phyloP scores from a whole-genome alignment of 257 asterid species.

The Solanum sparsipilum region DNA sequence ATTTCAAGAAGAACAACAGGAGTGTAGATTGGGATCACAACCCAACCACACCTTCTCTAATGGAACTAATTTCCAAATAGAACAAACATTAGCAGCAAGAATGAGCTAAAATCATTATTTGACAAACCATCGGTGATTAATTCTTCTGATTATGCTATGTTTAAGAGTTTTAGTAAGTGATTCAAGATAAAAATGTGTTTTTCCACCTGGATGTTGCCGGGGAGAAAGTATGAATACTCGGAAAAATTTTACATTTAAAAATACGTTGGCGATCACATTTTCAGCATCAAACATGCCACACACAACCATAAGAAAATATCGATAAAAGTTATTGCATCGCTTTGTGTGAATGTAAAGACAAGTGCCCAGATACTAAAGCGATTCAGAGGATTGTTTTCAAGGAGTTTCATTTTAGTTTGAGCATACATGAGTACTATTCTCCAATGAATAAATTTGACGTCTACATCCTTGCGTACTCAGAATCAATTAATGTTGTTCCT shows the following conservation, averaged over 20 bases:
- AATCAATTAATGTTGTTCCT: too few species aligned
- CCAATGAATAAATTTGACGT: too few species aligned
- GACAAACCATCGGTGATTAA: too few species aligned
- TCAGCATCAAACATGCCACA: neutral
- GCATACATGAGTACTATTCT: too few species aligned
- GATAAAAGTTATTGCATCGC: neutral
- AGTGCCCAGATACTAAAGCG: neutral
- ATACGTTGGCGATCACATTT: neutral
- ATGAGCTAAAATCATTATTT: too few species aligned
- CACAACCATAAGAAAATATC: neutral
- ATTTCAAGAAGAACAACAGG: too few species aligned
- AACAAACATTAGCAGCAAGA: too few species aligned
- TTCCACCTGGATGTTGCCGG: neutral
- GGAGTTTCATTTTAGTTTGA: neutral
- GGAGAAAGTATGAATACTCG: neutral
- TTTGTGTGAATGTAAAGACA: neutral
- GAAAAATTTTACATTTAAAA: neutral
- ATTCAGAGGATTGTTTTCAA: neutral
- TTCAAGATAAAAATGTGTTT: neutral
- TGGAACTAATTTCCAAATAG: too few species aligned
- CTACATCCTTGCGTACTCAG: too few species aligned
- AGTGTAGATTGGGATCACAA: too few species aligned
- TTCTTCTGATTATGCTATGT: too few species aligned
- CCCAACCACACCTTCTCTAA: too few species aligned
- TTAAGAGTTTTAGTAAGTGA: neutral